Conservation (phyloP, 176 grass and related monocot genomes). For the Zizania latifolia region DNA sequence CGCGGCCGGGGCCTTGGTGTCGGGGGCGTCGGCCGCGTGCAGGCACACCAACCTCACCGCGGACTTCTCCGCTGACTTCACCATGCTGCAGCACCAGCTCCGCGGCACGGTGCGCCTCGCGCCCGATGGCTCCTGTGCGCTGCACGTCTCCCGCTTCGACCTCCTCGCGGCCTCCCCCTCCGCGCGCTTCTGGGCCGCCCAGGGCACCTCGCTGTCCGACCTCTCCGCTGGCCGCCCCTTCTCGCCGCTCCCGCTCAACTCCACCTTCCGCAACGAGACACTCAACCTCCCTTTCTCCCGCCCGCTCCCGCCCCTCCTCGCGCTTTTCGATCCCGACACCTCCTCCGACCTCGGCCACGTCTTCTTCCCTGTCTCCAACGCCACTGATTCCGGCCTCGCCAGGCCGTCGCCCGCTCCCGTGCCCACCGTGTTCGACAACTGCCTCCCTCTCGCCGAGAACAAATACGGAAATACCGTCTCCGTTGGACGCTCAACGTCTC, state of each 20-base stretch:
- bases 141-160: constrained; percentile 74
- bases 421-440: constrained; percentile 93
- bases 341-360: constrained; percentile 87
- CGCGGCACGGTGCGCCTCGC: constrained; percentile 66
- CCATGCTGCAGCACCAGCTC: constrained; percentile 96
- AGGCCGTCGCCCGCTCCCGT: background rate
- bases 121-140: constrained; percentile 45
- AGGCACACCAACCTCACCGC: constrained; percentile 46
- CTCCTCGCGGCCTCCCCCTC: constrained; percentile 78
- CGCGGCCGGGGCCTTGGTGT: background rate
- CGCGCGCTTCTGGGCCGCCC: constrained; percentile 80
- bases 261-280: constrained; percentile 57
- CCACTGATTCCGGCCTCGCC: background rate
- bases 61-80: constrained; percentile 57
- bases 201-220: constrained; percentile 32
- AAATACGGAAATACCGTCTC: constrained; percentile 57
- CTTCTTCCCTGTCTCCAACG: constrained; percentile 33
- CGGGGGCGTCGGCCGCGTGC: constrained; percentile 33
- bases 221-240: constrained; percentile 51
- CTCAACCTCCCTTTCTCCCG: constrained; percentile 40
- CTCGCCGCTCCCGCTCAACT: constrained; percentile 53
- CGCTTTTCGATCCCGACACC: constrained; percentile 80
- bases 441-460: constrained; percentile 52
- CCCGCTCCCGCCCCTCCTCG: constrained; percentile 62
- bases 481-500: constrained; percentile 81